Evolutionary conservation across 1,284 basidiomycete species (phyloP).

Genomic region (Mycena citricolor): DNA sequence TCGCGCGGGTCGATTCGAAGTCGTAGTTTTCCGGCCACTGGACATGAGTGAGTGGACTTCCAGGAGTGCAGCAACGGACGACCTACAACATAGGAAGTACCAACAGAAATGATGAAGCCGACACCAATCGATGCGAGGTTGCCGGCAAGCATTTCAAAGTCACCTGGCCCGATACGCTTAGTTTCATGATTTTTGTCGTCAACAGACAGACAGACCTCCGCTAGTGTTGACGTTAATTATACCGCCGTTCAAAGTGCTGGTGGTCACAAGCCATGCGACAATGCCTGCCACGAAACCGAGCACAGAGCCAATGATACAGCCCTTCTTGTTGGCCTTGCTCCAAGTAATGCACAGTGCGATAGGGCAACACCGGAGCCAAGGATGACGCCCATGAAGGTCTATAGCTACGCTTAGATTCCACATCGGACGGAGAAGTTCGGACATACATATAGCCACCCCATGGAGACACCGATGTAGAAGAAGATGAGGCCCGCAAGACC

Average conservation of each 20-base stretch:
- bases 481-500: constrained; percentile 84
- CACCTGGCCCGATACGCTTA: constrained; percentile 52
- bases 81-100: constrained; percentile 60
- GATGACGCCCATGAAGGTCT: constrained; percentile 83
- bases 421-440: too few relatives aligned
- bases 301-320: constrained; percentile 72
- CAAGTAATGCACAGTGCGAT: constrained; percentile 84
- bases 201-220: constrained; percentile 37
- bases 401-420: too few relatives aligned
- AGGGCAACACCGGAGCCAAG: constrained; percentile 86
- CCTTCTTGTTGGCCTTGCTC: constrained; percentile 81
- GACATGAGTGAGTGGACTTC: background rate
- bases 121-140: constrained; percentile 85
- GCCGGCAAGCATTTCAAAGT: constrained; percentile 84
- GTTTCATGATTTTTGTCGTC: constrained; percentile 10
- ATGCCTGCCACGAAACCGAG: constrained; percentile 73
- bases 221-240: constrained; percentile 74
- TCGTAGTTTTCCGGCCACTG: constrained; percentile 81
- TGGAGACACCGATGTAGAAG: constrained; percentile 85
- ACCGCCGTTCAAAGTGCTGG: constrained; percentile 65
- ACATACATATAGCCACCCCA: constrained; percentile 85
- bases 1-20: constrained; percentile 74
- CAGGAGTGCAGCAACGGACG: background rate
- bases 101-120: constrained; percentile 74
- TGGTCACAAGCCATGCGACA: constrained; percentile 83